phyloP scores from a whole-genome alignment of 2,329 filamentous ascomycete genomes.

The Dichotomopilus funicola region DNA sequence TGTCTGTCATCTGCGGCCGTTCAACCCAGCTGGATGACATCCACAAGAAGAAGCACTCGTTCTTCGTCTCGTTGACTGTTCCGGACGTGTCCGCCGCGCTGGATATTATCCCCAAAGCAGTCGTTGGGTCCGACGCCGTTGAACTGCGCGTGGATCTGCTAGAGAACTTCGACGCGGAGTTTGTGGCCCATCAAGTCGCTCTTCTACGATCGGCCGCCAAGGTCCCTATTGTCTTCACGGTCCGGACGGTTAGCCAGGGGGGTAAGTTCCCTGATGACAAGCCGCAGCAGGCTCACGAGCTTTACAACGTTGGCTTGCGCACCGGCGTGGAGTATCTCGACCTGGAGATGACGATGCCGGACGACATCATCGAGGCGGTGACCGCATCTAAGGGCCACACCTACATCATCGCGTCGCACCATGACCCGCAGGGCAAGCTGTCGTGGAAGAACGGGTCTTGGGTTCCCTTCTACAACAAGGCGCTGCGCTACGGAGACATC shows the following conservation, averaged over 20 bases:
- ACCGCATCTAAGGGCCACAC: conserved; percentile 62
- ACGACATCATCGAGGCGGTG: conserved; percentile 64
- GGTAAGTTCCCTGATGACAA: conserved; percentile 78
- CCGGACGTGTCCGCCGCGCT: conserved; percentile 62
- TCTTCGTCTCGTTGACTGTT: conserved; percentile 87
- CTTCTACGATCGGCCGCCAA: conserved; percentile 65
- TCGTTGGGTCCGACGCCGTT: conserved; percentile 84
- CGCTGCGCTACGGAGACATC: conserved; percentile 81
- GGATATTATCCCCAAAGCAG: conserved; percentile 61
- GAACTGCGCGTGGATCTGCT: conserved; percentile 91
- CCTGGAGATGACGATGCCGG: conserved; percentile 79
- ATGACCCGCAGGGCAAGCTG: conserved; percentile 71
- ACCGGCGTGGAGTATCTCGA: conserved; percentile 91
- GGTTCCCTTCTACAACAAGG: conserved; percentile 84
- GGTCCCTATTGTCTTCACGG: conserved; percentile 84
- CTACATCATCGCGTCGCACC: conserved; percentile 89
- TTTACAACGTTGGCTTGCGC: conserved; percentile 74
- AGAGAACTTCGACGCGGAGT: conserved; percentile 67
- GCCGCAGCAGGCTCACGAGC: conserved; percentile 59
- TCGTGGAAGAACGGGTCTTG: conserved; percentile 93
- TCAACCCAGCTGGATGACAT: conserved; percentile 48
- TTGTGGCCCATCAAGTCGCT: conserved; percentile 74
- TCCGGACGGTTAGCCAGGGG: conserved; percentile 79
- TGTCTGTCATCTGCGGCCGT: conserved; percentile 61
- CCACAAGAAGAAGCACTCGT: conserved; percentile 66